Conservation (phyloP, 2,329 filamentous ascomycete genomes). For the Dactylellina cionopaga region DNA sequence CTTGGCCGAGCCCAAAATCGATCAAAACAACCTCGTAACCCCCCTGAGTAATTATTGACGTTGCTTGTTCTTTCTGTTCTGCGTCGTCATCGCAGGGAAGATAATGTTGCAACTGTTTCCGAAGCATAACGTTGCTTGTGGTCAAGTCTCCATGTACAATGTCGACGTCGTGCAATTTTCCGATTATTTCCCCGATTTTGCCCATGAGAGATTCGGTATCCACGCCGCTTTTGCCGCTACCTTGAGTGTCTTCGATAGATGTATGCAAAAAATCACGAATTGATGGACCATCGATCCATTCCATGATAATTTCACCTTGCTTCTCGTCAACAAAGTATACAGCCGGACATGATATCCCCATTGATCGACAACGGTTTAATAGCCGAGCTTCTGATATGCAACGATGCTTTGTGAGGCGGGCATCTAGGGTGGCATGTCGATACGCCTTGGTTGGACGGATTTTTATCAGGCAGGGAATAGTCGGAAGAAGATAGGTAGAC, state of each 20-base stretch:
- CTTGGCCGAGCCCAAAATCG: constrained; percentile 89
- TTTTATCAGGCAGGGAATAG: constrained; percentile 81
- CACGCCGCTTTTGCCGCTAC: constrained; percentile 61
- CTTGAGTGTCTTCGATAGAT: constrained; percentile 66
- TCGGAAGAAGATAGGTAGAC: constrained; percentile 78
- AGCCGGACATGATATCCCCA: constrained; percentile 82
- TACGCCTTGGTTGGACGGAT: constrained; percentile 91
- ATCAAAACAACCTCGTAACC: constrained; percentile 86
- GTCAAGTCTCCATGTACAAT: constrained; percentile 95
- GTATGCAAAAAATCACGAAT: constrained; percentile 76
- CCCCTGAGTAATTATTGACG: constrained; percentile 56
- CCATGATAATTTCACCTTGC: constrained; percentile 79
- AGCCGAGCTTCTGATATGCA: constrained; percentile 90
- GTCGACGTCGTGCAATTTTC: constrained; percentile 80
- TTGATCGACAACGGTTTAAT: constrained; percentile 78
- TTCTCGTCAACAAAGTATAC: constrained; percentile 75
- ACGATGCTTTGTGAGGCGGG: constrained; percentile 83
- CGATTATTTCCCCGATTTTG: constrained; percentile 76
- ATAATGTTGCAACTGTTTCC: constrained; percentile 60
- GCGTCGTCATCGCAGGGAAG: constrained; percentile 54
- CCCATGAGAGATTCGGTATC: constrained; percentile 72
- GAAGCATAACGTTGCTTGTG: constrained; percentile 94
- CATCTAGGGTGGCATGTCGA: constrained; percentile 88
- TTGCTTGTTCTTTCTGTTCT: background rate
- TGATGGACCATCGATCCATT: constrained; percentile 81